phyloP scores from a whole-genome alignment of 257 asterid genomes.

The Plantago ovata region DNA sequence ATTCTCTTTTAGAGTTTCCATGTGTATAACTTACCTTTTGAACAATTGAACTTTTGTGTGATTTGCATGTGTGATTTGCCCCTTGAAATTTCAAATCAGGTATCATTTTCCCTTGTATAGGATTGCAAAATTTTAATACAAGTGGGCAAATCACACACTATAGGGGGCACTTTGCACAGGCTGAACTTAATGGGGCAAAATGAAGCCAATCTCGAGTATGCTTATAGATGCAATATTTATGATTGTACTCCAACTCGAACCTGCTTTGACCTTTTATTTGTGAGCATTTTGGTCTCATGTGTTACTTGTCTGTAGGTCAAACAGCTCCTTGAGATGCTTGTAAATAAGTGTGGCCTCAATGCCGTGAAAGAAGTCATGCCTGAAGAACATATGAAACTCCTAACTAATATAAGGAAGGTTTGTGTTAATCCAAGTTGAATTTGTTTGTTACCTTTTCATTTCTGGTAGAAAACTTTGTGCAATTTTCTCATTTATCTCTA shows the following conservation, averaged over 20 bases:
- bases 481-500: slow-evolving; percentile 7
- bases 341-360: slow-evolving; percentile 89
- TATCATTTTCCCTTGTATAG: no score
- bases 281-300: slow-evolving; percentile 11
- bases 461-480: not conserved
- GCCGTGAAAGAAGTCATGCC: slow-evolving; percentile 94
- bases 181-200: no score
- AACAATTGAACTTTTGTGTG: no score
- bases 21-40: no score
- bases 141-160: no score
- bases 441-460: not conserved
- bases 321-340: slow-evolving; percentile 87
- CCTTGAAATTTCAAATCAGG: no score
- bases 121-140: no score
- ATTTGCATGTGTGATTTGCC: no score
- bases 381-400: slow-evolving; percentile 88
- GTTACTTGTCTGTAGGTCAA: slow-evolving; percentile 50
- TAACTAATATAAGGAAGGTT: slow-evolving; percentile 92
- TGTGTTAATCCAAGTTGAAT: not conserved
- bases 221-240: not conserved
- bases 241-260: slow-evolving; percentile 2
- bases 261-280: slow-evolving; percentile 4
- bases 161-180: no score
- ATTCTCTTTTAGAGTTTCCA: no score
- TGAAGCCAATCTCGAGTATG: not conserved